Conservation (phyloP, 2,329 filamentous ascomycete genomes). For the Colletotrichum lini region DNA sequence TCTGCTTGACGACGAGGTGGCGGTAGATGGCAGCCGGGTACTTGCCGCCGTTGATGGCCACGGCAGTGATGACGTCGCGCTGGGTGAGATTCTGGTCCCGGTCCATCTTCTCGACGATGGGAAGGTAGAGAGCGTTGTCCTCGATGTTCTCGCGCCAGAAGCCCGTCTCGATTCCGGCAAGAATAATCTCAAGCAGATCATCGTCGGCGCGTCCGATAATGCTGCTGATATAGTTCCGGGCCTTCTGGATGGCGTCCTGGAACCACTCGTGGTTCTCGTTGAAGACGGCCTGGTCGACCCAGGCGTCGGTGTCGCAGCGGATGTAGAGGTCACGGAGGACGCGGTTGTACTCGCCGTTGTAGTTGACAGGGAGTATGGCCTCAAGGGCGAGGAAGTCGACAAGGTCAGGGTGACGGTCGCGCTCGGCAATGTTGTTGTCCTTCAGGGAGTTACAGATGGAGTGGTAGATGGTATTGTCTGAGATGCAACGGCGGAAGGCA, state of each 20-base stretch:
- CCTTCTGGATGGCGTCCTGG: constrained; percentile 16
- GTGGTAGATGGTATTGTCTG: constrained; percentile 39
- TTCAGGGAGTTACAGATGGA: constrained; percentile 39
- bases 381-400: constrained; percentile 41
- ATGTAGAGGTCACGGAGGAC: constrained; percentile 34
- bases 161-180: constrained; percentile 37
- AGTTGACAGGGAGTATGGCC: constrained; percentile 40
- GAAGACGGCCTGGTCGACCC: constrained; percentile 34
- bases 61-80: constrained; percentile 37
- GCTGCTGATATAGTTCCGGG: constrained; percentile 22
- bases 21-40: constrained; percentile 35
- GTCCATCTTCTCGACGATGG: constrained; percentile 25
- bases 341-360: constrained; percentile 39
- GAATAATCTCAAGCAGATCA: constrained; percentile 40
- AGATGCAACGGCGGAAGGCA: constrained; percentile 41
- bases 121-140: constrained; percentile 21
- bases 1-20: constrained; percentile 34
- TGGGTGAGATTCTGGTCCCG: constrained; percentile 16
- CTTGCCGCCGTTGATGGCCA: constrained; percentile 36
- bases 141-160: constrained; percentile 31
- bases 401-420: constrained; percentile 37
- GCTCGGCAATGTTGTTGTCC: constrained; percentile 36
- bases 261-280: constrained; percentile 41
- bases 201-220: constrained; percentile 22
- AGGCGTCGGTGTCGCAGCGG: constrained; percentile 29